phyloP scores from a whole-genome alignment of 495 filamentous ascomycete genomes.

The Xanthoparmelia taractica region DNA sequence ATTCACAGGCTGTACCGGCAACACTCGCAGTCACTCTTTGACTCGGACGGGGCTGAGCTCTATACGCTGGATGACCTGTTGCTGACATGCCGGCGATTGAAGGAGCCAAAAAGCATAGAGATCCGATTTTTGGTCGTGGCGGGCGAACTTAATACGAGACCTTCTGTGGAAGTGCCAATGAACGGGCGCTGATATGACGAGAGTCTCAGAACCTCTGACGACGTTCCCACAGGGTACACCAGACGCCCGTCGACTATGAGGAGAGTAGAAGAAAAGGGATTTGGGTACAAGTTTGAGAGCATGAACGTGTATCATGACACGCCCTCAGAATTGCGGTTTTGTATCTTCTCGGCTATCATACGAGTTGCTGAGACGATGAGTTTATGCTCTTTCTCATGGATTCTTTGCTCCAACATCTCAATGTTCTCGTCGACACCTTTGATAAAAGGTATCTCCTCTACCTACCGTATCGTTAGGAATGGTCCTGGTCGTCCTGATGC shows the following conservation, averaged over 20 bases:
- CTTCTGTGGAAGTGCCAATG: background rate
- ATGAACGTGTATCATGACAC: background rate
- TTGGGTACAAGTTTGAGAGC: background rate
- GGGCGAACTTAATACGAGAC: background rate
- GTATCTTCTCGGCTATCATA: background rate
- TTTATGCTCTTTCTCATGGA: conserved; percentile 63
- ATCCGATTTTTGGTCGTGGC: background rate
- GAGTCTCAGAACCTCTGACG: background rate
- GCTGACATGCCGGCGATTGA: background rate
- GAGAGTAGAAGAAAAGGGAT: background rate
- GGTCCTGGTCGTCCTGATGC: background rate
- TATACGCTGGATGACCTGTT: background rate
- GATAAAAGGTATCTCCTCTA: conserved; percentile 58
- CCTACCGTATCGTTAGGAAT: background rate
- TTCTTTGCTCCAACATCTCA: conserved; percentile 58
- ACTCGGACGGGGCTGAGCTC: background rate
- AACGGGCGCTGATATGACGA: background rate
- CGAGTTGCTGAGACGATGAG: conserved; percentile 19
- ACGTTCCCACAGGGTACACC: background rate
- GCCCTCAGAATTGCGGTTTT: background rate
- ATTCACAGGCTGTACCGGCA: background rate
- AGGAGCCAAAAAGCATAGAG: background rate
- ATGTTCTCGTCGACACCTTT: conserved; percentile 51
- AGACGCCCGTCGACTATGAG: background rate
- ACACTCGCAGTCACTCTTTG: background rate